These are phyloP conservation scores for Kuraishia floccosa DNA, from an alignment of 805 yeast species.

Conservation along the genomic window DNA sequence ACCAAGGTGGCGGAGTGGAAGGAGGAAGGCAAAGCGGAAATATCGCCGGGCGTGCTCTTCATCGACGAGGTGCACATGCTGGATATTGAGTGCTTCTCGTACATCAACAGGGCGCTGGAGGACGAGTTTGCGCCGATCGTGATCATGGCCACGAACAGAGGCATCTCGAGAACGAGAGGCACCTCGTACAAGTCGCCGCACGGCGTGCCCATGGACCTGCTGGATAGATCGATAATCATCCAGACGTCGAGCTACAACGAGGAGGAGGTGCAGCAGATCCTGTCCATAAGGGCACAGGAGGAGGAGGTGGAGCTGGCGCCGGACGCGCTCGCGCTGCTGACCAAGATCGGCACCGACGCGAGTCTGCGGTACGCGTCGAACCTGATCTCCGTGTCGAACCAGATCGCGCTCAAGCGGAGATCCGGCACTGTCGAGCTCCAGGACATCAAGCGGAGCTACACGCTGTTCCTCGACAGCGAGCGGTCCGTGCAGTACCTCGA, in stretches of 20 bases:
- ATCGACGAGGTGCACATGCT: conserved; percentile 98
- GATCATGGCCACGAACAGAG: conserved; percentile 96
- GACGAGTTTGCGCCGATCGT: conserved; percentile 96
- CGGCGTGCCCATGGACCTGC: conserved; percentile 91
- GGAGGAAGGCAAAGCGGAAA: conserved; percentile 97
- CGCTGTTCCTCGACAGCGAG: conserved; percentile 77
- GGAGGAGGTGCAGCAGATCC: conserved; percentile 78
- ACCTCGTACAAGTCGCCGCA: conserved; percentile 92
- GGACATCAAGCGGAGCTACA: conserved; percentile 81
- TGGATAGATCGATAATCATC: conserved; percentile 88
- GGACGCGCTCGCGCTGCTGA: conserved; percentile 79
- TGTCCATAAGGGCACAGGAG: conserved; percentile 83
- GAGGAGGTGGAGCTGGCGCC: conserved; percentile 80
- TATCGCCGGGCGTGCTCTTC: conserved; percentile 94
- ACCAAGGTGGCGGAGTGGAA: conserved; percentile 97
- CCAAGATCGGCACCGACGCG: conserved; percentile 84
- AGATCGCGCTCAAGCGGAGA: conserved; percentile 77
- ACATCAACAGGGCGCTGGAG: conserved; percentile 90
- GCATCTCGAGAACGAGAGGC: conserved; percentile 88
- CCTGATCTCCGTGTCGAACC: conserved; percentile 81
- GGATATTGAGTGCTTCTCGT: conserved; percentile 94
- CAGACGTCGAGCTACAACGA: conserved; percentile 70
- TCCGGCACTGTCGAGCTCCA: conserved; percentile 52
- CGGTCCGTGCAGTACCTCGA: conserved; percentile 83
- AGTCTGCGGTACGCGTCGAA: conserved; percentile 89